A percentile compares a stretch with the other conserved stretches of the same genome.
Conservation (phyloP, 352 stramenopile species). For the Pythium phragmitis region DNA sequence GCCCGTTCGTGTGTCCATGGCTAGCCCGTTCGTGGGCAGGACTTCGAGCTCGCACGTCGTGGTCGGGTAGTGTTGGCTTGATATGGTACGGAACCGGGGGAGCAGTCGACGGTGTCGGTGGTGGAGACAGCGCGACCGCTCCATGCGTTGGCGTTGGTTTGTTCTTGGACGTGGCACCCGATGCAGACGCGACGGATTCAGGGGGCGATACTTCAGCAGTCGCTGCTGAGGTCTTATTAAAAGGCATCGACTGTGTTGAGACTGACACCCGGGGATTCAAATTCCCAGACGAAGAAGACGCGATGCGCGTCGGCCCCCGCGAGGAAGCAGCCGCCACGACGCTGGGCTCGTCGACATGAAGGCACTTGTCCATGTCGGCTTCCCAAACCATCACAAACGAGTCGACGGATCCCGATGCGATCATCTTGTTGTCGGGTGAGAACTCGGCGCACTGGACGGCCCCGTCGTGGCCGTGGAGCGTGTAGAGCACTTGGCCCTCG, state of each 20-base stretch:
- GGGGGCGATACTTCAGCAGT: background rate
- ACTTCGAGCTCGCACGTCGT: slow-evolving; percentile 15
- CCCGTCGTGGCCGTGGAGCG: slow-evolving; percentile 86
- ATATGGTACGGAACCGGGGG: slow-evolving; percentile 35
- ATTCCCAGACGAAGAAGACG: background rate
- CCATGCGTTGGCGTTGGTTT: slow-evolving; percentile 3
- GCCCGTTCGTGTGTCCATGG: slow-evolving; percentile 5
- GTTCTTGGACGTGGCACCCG: background rate
- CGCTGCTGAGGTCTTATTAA: background rate
- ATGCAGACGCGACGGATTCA: too few species aligned
- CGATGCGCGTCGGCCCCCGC: background rate
- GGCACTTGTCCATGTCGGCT: slow-evolving; percentile 76
- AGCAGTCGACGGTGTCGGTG: slow-evolving; percentile 37
- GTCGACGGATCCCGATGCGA: slow-evolving; percentile 75
- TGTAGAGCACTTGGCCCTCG: slow-evolving; percentile 92
- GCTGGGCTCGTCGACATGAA: slow-evolving; percentile 41
- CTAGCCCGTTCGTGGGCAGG: slow-evolving; percentile 18
- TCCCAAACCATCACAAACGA: slow-evolving; percentile 86
- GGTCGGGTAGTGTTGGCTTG: slow-evolving; percentile 42
- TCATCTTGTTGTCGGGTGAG: slow-evolving; percentile 56
- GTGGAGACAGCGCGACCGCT: slow-evolving; percentile 22
- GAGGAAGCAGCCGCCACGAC: slow-evolving; percentile 19
- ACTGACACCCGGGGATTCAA: background rate
- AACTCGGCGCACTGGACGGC: slow-evolving; percentile 69
- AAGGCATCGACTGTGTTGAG: background rate